Evolutionary conservation across 2,329 filamentous ascomycete species (phyloP), one percentile per base, ranked within the genome.

Genomic region (Penicillium griseofulvum): DNA sequence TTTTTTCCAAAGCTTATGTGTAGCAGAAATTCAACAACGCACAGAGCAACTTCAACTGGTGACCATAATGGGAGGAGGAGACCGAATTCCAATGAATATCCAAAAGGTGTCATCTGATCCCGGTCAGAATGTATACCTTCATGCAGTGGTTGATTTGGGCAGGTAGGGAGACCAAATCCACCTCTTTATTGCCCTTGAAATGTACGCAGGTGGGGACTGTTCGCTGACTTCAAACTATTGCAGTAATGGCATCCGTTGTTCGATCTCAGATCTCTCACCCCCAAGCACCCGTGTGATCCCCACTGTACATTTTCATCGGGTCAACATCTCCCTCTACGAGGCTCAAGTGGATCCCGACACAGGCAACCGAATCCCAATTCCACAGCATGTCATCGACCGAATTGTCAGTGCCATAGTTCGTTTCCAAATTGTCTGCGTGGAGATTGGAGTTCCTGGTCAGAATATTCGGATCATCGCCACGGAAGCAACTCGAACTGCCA

Each of bases 201-300:
- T 9, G 31, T n/a, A 6, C 6, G 26, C 17, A 3, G 14, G 28
- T n/a, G 26, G 14, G n/a, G 16, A 22, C 26, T 24, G 16, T n/a
- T 9, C 16, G 29, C 49, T 61, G 28, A 57, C 36, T 43, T 14
- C 8, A 45, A n/a, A 31, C 22, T 19, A 49, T 16, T 19, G 8
- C 41, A 74, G 90, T 78, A 96, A 96, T 78, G 91, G 91, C 65
- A 92, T 96, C 65, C 89, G 91, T 57, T 95, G 95, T 78, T 92
- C 90, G 43, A 90, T 96, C 65, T 90, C 90, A 10, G 87, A 90
- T 59, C 81, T 96, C 16, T 81, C 86, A 5, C 85, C 87, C 22
- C 83, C 85, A 2, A 83, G 78, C 37, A 81, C 88, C 29, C 88
- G 91, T n/a, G 83, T 92, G 19, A 81, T 96, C 14, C 85, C 82